Evolutionary conservation across 2,329 filamentous ascomycete species (phyloP).

Genomic region (Aspergillus pseudoglaucus): DNA sequence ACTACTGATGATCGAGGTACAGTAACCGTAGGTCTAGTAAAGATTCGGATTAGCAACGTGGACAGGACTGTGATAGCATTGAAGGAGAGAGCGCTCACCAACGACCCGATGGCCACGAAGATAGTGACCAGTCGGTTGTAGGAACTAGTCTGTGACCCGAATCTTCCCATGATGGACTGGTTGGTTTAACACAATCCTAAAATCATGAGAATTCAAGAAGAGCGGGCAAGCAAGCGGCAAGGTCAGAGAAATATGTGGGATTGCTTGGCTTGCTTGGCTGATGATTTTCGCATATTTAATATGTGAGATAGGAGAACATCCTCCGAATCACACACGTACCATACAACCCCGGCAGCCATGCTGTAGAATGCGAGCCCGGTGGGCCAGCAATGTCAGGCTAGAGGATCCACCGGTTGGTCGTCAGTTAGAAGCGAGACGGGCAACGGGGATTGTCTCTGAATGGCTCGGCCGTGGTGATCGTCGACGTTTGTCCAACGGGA

Average conservation of each 20-base stretch:
- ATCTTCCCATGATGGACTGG: slow-evolving; percentile 19
- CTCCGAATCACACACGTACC: background rate
- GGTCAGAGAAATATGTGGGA: background rate
- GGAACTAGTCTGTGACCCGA: slow-evolving; percentile 30
- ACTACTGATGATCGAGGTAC: slow-evolving; percentile 45
- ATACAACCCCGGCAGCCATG: background rate
- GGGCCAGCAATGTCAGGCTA: background rate
- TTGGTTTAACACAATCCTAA: background rate
- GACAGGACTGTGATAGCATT: background rate
- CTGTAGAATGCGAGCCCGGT: background rate
- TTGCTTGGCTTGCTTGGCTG: background rate
- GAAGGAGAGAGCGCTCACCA: slow-evolving; percentile 22
- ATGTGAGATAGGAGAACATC: background rate
- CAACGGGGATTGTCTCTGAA: background rate
- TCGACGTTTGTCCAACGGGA: background rate
- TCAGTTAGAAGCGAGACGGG: background rate
- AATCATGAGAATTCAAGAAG: background rate
- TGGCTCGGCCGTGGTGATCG: background rate
- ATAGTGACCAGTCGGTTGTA: slow-evolving; percentile 35
- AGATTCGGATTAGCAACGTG: slow-evolving; percentile 1
- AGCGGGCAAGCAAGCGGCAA: background rate
- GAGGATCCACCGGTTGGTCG: background rate
- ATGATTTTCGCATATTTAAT: background rate
- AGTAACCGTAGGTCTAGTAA: slow-evolving; percentile 46
- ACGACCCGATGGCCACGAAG: slow-evolving; percentile 34